These are phyloP conservation scores for Halenospora varia DNA, from an alignment of 495 filamentous ascomycete species.

Conservation along the genomic window DNA sequence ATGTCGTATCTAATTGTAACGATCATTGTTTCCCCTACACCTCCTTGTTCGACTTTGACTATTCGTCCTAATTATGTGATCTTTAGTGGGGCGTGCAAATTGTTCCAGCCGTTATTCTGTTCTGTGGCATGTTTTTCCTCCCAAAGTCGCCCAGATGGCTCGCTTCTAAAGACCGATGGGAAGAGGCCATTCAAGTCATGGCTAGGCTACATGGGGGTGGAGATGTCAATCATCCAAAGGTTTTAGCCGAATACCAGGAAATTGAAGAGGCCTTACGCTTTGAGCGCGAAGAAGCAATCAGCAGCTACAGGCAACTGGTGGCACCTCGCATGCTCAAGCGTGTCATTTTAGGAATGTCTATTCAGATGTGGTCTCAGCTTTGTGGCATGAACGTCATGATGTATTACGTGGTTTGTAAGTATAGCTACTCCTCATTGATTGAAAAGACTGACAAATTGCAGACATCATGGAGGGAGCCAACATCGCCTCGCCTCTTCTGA, in stretches of 20 bases:
- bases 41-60: too few species aligned
- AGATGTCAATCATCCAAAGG: conserved; percentile 55
- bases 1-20: too few species aligned
- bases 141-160: conserved; percentile 75
- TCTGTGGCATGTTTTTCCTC: conserved; percentile 64
- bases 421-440: background rate
- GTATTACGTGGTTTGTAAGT: conserved; percentile 27
- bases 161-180: conserved; percentile 69
- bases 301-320: conserved; percentile 53
- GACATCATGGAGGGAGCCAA: conserved; percentile 68
- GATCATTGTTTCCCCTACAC: too few species aligned
- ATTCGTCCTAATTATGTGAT: too few species aligned
- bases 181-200: conserved; percentile 61
- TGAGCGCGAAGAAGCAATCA: conserved; percentile 54
- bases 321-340: conserved; percentile 62
- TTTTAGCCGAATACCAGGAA: conserved; percentile 61
- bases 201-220: conserved; percentile 62
- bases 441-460: conserved; percentile 60
- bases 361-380: conserved; percentile 73
- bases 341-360: conserved; percentile 64
- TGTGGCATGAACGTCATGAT: conserved; percentile 77
- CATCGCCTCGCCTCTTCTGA: conserved; percentile 60
- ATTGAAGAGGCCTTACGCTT: conserved; percentile 61
- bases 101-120: conserved; percentile 61
- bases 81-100: conserved; percentile 73